These are phyloP conservation scores for Mycena haematopus DNA, from an alignment of 768 basidiomycete species.

Conservation along the genomic window DNA sequence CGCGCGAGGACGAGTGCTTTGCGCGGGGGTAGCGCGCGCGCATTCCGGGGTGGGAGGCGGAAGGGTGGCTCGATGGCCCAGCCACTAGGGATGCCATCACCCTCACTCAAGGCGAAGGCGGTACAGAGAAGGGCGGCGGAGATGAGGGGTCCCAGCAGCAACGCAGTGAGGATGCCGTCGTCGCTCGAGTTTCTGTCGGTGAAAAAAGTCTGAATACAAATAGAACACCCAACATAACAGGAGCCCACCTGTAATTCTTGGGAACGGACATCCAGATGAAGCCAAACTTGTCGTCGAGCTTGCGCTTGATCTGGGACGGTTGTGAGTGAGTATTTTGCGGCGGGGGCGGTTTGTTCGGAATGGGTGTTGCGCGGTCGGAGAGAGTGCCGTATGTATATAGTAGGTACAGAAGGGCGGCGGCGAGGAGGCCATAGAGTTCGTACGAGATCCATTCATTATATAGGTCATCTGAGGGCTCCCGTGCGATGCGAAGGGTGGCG, in stretches of 20 bases:
- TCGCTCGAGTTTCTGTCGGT: conserved; percentile 74
- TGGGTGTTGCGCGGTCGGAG: conserved; percentile 24
- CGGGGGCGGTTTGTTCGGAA: neutral
- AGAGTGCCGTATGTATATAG: conserved; percentile 65
- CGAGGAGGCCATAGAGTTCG: conserved; percentile 67
- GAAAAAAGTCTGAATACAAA: neutral
- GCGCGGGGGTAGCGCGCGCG: conserved; percentile 48
- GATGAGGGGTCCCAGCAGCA: conserved; percentile 85
- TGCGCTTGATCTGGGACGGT: conserved; percentile 18
- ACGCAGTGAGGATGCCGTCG: conserved; percentile 84
- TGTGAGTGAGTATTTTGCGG: conserved; percentile 14
- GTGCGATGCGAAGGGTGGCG: conserved; percentile 56
- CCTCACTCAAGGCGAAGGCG: conserved; percentile 41
- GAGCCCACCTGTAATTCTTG: conserved; percentile 77
- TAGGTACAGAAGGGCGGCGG: conserved; percentile 64
- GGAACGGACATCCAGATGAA: conserved; percentile 92
- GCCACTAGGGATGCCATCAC: conserved; percentile 52
- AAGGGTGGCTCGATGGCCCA: conserved; percentile 85
- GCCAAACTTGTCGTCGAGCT: conserved; percentile 56
- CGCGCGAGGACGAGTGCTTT: conserved; percentile 71
- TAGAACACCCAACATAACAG: neutral
- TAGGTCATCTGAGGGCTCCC: conserved; percentile 38
- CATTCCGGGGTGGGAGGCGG: conserved; percentile 48
- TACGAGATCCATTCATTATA: conserved; percentile 54
- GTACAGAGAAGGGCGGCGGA: conserved; percentile 70